Evolutionary conservation across 2,329 filamentous ascomycete genomes (phyloP).

Genomic region (Colletotrichum sp.): DNA sequence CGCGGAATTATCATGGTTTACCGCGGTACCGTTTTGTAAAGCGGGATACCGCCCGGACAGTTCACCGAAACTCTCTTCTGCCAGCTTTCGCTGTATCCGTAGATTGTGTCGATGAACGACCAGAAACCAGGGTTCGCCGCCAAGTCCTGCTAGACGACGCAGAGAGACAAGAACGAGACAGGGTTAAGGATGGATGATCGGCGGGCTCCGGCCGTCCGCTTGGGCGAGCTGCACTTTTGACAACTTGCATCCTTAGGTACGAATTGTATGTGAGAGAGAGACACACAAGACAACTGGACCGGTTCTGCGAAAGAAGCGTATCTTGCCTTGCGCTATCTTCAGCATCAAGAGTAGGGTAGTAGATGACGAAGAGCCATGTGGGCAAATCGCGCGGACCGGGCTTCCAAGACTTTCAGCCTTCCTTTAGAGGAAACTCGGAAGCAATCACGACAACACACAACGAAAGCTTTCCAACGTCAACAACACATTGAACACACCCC

Average conservation of each 20-base stretch:
- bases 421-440: constrained; percentile 4
- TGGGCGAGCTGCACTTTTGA: not conserved
- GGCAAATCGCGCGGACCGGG: not conserved
- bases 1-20: not conserved
- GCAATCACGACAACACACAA: not conserved
- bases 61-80: not conserved
- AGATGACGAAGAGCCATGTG: not conserved
- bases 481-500: not conserved
- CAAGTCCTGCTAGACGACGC: not conserved
- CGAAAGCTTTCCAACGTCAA: not conserved
- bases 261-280: not conserved
- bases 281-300: not conserved
- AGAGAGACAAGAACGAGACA: not conserved
- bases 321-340: not conserved
- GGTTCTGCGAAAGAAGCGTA: not conserved
- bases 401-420: not conserved
- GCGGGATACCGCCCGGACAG: not conserved
- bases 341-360: not conserved
- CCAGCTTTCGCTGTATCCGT: not conserved
- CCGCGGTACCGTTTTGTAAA: not conserved
- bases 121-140: not conserved
- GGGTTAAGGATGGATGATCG: constrained; percentile 4
- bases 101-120: not conserved
- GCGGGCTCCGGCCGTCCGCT: constrained; percentile 17
- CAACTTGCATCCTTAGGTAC: not conserved